A percentile compares a stretch with the other conserved stretches of the same genome.
Conservation (phyloP, 2,329 filamentous ascomycete genomes). For the Phialemonium atrogriseum region DNA sequence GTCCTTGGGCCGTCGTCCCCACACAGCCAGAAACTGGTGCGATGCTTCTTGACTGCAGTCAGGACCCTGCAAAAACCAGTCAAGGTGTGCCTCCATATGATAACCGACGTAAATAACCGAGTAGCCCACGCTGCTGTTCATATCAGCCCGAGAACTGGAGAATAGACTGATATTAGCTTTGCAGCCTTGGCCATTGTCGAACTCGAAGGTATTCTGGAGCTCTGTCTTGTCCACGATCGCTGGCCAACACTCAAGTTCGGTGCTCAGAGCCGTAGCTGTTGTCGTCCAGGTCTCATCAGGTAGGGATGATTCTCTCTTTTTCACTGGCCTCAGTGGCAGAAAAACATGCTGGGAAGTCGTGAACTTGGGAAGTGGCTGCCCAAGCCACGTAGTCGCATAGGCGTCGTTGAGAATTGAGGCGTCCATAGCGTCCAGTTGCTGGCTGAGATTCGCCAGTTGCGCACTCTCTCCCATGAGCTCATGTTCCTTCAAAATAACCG, state of each 20-base stretch:
- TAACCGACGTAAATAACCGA: conserved; percentile 35
- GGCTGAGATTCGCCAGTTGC: conserved; percentile 9
- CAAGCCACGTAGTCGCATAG: conserved; percentile 37
- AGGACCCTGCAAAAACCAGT: conserved; percentile 20
- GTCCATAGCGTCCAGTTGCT: conserved; percentile 19
- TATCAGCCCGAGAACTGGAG: not conserved
- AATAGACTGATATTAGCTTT: conserved; percentile 13
- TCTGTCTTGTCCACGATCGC: conserved; percentile 11
- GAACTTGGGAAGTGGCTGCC: conserved; percentile 33
- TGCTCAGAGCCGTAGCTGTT: conserved; percentile 22
- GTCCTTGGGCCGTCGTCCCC: too few relatives aligned
- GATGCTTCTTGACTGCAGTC: conserved; percentile 22
- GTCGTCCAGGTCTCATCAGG: conserved; percentile 18
- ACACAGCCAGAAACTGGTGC: conserved; percentile 29
- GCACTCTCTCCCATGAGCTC: conserved; percentile 5
- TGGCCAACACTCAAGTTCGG: conserved; percentile 28
- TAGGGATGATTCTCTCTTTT: not conserved
- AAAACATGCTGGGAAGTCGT: conserved; percentile 33
- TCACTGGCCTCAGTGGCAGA: conserved; percentile 28
- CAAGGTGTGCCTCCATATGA: conserved; percentile 20
- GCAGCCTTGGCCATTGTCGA: conserved; percentile 29
- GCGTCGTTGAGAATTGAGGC: conserved; percentile 31
- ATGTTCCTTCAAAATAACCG: conserved; percentile 14
- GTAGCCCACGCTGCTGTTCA: conserved; percentile 13
- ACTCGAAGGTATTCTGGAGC: conserved; percentile 11